Evolutionary conservation across 495 filamentous ascomycete genomes (phyloP), one percentile per base, ranked within the genome.

Genomic region (Aspergillus carlsbadensis): DNA sequence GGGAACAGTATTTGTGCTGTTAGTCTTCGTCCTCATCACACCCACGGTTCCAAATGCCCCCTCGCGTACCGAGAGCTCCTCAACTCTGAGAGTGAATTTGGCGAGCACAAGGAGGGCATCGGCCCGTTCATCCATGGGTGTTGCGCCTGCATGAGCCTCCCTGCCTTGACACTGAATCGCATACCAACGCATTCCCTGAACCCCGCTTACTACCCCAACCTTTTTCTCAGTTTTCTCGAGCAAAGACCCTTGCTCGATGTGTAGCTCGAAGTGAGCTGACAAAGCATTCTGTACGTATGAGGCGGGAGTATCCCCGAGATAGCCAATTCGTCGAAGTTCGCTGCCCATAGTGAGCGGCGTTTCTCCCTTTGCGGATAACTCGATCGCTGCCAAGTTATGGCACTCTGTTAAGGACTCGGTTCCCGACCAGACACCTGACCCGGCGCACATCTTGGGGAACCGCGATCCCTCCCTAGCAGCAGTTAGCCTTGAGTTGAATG

Each of bases 191-290:
- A 86, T 88, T 13, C 71, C 69, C 54, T 75, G 71, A 13, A 84
- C 87, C 6, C 86, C 88, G 24, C 76, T 76, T 7, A 91, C 88
- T 5, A 88, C 75, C 1, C 85, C 87, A 45, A 90, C 81, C 37
- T 82, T 81, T 46, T 80, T 71, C 6, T 75, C 68, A 18, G 75
- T 72, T 5, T 70, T 68, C 45, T 85, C 83, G 3, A 92, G 80
- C 24, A 86, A 81, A 6, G 87, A 86, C 0, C 87, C 87, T 71
- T 92, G 87, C 61, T 92, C 88, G 55, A 92, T 91, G 60, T 91
- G 88, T 13, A 90, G 75, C 63, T 91, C 88, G 67, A 91, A 91
- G 63, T 91, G 87, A 3, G 88, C 88, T 6, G 80, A 87, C 53
- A 91, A 79, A 0, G 64, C 65, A 35, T 58, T 67, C 10, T 64